Evolutionary conservation across 2,329 filamentous ascomycete species (phyloP), one percentile per base, ranked within the genome.

Genomic region (Botrytis galanthina): DNA sequence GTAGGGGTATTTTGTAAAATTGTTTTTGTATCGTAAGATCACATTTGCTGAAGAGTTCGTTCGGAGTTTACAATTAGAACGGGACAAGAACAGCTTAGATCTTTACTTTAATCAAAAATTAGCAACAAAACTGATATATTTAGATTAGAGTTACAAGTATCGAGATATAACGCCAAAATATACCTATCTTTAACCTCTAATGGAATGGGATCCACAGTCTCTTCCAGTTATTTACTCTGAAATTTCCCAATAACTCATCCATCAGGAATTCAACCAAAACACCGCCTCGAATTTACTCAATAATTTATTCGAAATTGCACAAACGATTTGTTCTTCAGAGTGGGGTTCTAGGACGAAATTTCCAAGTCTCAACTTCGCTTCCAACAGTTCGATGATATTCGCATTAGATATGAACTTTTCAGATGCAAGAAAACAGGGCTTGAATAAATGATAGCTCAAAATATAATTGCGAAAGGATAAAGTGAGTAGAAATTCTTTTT

Each of bases 281-380:
- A 3, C 9, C 3, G 4, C 35, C 14, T 2, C 14, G 10, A 8
- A n/a, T n/a, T 1, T 26, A 26, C 39, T 16, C 7, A n/a, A n/a
- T n/a, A 35, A 16, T 39, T 4, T 9, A 62, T n/a, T 14, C 35
- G 6, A 1, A 16, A 16, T 62, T 61, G 12, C 10, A 18, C 1
- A 9, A n/a, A 18, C 35, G 35, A 8, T 12, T 16, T n/a, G 1
- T 9, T 62, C 14, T n/a, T n/a, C 3, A 42, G 16, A 4, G 35
- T 62, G 7, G 14, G 12, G n/a, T 39, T 62, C 26, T 62, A n/a
- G 1, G 18, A 42, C 35, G 60, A 39, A 18, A n/a, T 18, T 18
- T 3, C 8, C 8, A 22, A 35, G 29, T 35, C 32, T 60, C 9
- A 18, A 14, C 14, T 3, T 16, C 12, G 18, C 35, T 9, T 62